Conservation (phyloP, 2,329 filamentous ascomycete genomes). For the Akanthomyces lecanii region DNA sequence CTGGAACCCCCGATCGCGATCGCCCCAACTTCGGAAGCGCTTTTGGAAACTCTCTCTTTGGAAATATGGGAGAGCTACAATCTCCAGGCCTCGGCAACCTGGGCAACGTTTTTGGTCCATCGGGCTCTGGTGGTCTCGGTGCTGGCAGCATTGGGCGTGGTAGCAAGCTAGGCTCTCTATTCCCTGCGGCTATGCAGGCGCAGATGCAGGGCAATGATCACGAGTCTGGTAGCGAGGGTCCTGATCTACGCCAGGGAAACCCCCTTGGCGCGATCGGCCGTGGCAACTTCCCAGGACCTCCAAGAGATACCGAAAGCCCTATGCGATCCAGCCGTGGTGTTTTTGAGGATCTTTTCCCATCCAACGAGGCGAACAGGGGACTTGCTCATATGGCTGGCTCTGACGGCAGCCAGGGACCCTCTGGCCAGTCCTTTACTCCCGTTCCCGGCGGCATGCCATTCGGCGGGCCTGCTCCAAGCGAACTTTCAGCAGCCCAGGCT, state of each 20-base stretch:
- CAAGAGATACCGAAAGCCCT: constrained; percentile 57
- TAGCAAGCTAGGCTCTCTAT: constrained; percentile 82
- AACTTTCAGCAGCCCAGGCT: constrained; percentile 62
- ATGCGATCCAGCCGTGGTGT: constrained; percentile 50
- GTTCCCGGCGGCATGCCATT: constrained; percentile 33
- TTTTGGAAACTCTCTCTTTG: constrained; percentile 78
- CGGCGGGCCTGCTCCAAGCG: constrained; percentile 33
- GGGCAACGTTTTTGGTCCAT: constrained; percentile 65
- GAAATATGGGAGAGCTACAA: constrained; percentile 71
- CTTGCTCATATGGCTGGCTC: constrained; percentile 29
- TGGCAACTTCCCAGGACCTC: constrained; percentile 49
- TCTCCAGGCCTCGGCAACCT: constrained; percentile 67
- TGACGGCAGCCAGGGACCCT: not conserved
- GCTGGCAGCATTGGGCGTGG: constrained; percentile 67
- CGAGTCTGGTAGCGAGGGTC: constrained; percentile 53
- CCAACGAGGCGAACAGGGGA: constrained; percentile 25
- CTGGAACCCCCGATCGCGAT: constrained; percentile 65
- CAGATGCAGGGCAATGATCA: constrained; percentile 77
- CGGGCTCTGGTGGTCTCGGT: constrained; percentile 48
- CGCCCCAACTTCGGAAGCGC: constrained; percentile 52
- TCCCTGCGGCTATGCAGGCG: constrained; percentile 84
- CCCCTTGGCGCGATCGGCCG: constrained; percentile 66
- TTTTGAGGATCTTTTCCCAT: constrained; percentile 53
- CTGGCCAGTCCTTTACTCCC: constrained; percentile 32
- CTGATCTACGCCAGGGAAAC: constrained; percentile 57